Conservation (phyloP, 495 filamentous ascomycete genomes). For the Penicillium coprophilum region DNA sequence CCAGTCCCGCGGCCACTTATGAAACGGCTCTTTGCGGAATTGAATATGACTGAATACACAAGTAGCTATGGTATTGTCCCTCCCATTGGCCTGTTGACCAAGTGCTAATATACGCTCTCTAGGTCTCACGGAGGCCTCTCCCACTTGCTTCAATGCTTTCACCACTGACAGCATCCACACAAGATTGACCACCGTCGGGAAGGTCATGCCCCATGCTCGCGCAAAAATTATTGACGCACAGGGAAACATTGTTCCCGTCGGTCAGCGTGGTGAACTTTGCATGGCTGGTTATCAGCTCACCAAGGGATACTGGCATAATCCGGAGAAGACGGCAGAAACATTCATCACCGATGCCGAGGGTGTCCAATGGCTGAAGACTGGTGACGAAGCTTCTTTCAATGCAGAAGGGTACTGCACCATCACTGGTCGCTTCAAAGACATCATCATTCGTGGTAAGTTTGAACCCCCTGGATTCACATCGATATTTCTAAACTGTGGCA, state of each 20-base stretch:
- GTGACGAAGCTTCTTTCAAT: slow-evolving; percentile 68
- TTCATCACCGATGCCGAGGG: slow-evolving; percentile 59
- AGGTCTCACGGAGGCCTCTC: slow-evolving; percentile 68
- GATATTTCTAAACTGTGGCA: not conserved
- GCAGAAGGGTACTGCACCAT: slow-evolving; percentile 63
- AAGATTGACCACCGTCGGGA: slow-evolving; percentile 63
- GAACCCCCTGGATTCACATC: not conserved
- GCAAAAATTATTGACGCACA: slow-evolving; percentile 65
- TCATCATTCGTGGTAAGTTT: slow-evolving; percentile 69
- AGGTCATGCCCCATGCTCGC: slow-evolving; percentile 63
- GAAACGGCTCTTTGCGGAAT: slow-evolving; percentile 56
- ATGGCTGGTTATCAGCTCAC: slow-evolving; percentile 68
- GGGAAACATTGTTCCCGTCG: slow-evolving; percentile 60
- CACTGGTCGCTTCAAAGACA: slow-evolving; percentile 76
- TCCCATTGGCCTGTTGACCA: not conserved
- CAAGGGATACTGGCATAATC: slow-evolving; percentile 69
- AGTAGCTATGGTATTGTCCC: slow-evolving; percentile 55
- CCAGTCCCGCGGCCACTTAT: slow-evolving; percentile 65
- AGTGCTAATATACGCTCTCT: not conserved
- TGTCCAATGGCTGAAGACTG: slow-evolving; percentile 64
- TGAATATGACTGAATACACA: slow-evolving; percentile 69
- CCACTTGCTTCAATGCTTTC: slow-evolving; percentile 70
- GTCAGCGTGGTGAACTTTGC: slow-evolving; percentile 62
- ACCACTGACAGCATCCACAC: slow-evolving; percentile 60
- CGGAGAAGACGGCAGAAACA: slow-evolving; percentile 64